phyloP scores from a whole-genome alignment of 2,329 filamentous ascomycete species.

The Colletotrichum sidae region DNA sequence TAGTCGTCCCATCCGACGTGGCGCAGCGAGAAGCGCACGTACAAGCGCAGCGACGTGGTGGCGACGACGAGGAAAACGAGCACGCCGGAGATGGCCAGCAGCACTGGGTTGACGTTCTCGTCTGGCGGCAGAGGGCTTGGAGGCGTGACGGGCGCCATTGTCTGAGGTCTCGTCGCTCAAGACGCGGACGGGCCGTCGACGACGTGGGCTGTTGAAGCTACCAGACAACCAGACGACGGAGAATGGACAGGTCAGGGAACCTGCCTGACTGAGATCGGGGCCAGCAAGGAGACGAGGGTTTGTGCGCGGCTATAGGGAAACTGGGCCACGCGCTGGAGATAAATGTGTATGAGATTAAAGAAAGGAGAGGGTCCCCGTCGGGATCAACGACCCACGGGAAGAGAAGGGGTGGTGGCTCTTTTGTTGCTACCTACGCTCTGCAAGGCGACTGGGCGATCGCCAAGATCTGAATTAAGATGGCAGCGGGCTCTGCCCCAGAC shows the following conservation, averaged over 20 bases:
- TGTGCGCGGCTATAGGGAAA: neutral
- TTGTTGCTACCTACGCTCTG: neutral
- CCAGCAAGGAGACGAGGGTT: constrained; percentile 12
- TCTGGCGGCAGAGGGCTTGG: constrained; percentile 53
- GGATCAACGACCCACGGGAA: neutral
- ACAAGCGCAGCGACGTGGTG: constrained; percentile 47
- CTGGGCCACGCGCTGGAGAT: constrained; percentile 24
- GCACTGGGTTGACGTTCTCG: constrained; percentile 46
- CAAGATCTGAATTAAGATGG: constrained; percentile 29
- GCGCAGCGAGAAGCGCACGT: constrained; percentile 44
- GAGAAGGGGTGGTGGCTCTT: neutral
- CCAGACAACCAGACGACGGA: neutral
- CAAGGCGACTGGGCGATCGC: constrained; percentile 22
- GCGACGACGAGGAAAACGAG: constrained; percentile 47
- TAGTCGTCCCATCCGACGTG: constrained; percentile 53
- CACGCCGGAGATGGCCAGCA: constrained; percentile 47
- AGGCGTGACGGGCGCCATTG: constrained; percentile 33
- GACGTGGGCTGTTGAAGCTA: neutral
- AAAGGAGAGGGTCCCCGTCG: neutral
- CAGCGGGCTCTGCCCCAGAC: constrained; percentile 9
- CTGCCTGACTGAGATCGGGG: constrained; percentile 4
- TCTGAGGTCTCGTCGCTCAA: constrained; percentile 6
- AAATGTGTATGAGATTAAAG: constrained; percentile 17
- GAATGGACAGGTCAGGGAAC: neutral
- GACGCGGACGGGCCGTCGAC: neutral